These are phyloP conservation scores for Neofusicoccum laricinum DNA, from an alignment of 2,329 filamentous ascomycete genomes.

Conservation along the genomic window DNA sequence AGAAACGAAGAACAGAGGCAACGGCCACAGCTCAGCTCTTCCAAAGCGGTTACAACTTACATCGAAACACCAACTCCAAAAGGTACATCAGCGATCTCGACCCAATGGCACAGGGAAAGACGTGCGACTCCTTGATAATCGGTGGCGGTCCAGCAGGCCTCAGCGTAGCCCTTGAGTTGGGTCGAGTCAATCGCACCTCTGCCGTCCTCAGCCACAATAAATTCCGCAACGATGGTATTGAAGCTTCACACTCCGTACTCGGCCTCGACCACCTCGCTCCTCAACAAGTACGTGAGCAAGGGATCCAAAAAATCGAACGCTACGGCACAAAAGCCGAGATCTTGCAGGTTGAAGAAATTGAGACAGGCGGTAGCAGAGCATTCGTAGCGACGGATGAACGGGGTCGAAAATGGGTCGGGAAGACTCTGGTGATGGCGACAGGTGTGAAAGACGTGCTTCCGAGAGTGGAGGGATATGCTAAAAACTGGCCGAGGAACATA, in stretches of 20 bases:
- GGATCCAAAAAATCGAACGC: neutral
- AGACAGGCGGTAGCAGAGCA: too few relatives aligned
- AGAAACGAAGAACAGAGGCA: too few relatives aligned
- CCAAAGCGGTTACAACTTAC: too few relatives aligned
- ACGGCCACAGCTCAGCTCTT: too few relatives aligned
- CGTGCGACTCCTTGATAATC: conserved; percentile 19
- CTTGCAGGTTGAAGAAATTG: too few relatives aligned
- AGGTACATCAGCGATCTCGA: neutral
- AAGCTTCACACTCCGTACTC: conserved; percentile 20
- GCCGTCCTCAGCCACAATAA: conserved; percentile 21
- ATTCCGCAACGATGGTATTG: conserved; percentile 25
- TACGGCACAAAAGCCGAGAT: too few relatives aligned
- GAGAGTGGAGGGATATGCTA: too few relatives aligned
- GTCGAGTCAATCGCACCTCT: conserved; percentile 23
- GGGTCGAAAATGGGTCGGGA: too few relatives aligned
- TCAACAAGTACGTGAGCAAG: conserved; percentile 17
- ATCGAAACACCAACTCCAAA: neutral
- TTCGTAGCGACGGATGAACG: too few relatives aligned
- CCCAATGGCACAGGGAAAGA: neutral
- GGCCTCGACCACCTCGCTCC: conserved; percentile 24
- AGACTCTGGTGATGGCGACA: too few relatives aligned
- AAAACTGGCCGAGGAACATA: too few relatives aligned
- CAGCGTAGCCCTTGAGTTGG: conserved; percentile 22
- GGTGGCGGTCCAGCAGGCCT: conserved; percentile 23
- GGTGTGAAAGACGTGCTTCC: too few relatives aligned